phyloP scores from a whole-genome alignment of 2,329 filamentous ascomycete species.

The Penicillium hordei region DNA sequence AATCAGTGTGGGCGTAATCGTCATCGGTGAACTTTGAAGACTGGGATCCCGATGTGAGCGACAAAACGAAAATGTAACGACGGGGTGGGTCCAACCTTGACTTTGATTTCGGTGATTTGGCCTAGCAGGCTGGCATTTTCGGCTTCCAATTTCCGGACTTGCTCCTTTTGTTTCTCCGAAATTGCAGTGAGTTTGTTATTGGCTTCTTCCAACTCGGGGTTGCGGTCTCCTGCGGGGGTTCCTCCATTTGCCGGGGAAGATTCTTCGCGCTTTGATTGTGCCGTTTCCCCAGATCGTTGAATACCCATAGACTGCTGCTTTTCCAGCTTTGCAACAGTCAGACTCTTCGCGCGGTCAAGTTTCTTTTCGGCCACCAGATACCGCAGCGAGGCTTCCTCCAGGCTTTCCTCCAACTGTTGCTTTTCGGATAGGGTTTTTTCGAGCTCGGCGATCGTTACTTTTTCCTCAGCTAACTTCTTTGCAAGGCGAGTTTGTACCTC shows the following conservation, averaged over 20 bases:
- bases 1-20: conserved; percentile 86
- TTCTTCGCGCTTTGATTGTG: conserved; percentile 52
- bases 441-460: conserved; percentile 73
- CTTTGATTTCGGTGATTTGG: conserved; percentile 72
- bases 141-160: conserved; percentile 73
- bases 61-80: not conserved
- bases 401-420: conserved; percentile 77
- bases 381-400: conserved; percentile 83
- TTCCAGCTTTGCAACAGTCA: conserved; percentile 87
- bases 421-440: conserved; percentile 76
- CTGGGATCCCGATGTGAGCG: conserved; percentile 31
- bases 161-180: conserved; percentile 81
- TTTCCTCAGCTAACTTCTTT: conserved; percentile 74
- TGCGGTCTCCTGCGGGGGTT: conserved; percentile 53
- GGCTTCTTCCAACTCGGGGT: conserved; percentile 70
- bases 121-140: conserved; percentile 74
- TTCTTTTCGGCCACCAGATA: conserved; percentile 97
- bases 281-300: conserved; percentile 48
- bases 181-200: conserved; percentile 76
- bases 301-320: conserved; percentile 77
- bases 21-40: conserved; percentile 79
- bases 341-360: conserved; percentile 82
- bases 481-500: conserved; percentile 74
- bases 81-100: conserved; percentile 45
- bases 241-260: conserved; percentile 57